Base-by-base conservation (phyloP, 768 basidiomycete species). In the Omphalotus guepiniiformis region DNA sequence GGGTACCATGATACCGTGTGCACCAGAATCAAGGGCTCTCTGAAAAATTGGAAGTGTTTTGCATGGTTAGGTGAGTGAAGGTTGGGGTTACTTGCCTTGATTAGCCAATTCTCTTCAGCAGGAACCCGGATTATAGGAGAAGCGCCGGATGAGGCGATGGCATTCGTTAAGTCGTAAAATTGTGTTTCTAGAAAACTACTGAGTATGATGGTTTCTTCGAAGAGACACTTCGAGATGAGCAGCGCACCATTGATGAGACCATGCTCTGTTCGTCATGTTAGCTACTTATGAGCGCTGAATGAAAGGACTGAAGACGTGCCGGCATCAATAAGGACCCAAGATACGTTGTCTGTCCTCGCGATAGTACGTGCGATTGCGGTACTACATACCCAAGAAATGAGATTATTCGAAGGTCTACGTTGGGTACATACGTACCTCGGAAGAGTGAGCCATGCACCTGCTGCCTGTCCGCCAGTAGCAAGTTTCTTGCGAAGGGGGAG, bases 41-140 rank as follows among this genome's bases (percentile, higher is more conserved):
- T 59, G 28, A n/a, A n/a, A n/a, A n/a, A n/a, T n/a, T n/a, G n/a
- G n/a, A n/a, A 29, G 18, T 15, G 23, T 16, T 8, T 37, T 12
- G 37, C 16, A 34, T 6, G 34, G 11, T 16, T 23, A 43, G 16
- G 32, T 23, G 21, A 47, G 2, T 25, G 4, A 13, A 23, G 25
- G 12, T 16, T 16, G 18, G 27, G 37, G 19, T 28, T 23, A 22
- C 36, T 11, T 28, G 39, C 55, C 63, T 78, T 78, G 63, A 78
- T 75, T 57, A 75, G 71, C 73, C 75, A 76, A 22, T 59, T 45
- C 7, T 74, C 76, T 2, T 74, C 75, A 11, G 72, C 74, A 16
- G 76, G 75, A 27, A 77, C 69, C 11, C 77, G 63, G 21, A 78
- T 71, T 27, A 78, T 69, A 1, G 73, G 73, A 3, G 72, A 71